Evolutionary conservation across 192 early-diverging fungal species (phyloP), one percentile per base, ranked within the genome.

Genomic region (Coemansia sp.): DNA sequence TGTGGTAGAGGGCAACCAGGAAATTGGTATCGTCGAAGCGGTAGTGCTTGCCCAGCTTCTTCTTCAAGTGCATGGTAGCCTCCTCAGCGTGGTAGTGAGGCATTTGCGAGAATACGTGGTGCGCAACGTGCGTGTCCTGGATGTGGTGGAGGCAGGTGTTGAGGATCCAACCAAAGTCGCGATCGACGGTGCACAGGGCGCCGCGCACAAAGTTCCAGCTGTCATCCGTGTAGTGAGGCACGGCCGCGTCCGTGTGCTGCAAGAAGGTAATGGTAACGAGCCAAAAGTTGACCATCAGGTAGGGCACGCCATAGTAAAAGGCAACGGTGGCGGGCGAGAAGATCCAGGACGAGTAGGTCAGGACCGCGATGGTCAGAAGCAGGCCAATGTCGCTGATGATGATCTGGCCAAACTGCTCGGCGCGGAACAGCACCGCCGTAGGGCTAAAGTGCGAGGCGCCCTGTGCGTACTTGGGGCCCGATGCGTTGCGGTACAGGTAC

Each of bases 41-140:
- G 71, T 98, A 98, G 75, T 92, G 87, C 57, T 87, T 77, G 28
- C 94, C 95, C 37, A 96, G 79, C 53, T 88, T 83, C 84, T 90
- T 86, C 80, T 91, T 89, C 43, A 97, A 73, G 55, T 89, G 86
- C 36, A 64, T 64, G 21, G 96, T 98, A 3, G 96, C 96, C 76
- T 95, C 92, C 60, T 84, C 69, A 1, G 90, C 96, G 70, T 98
- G 85, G 84, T 98, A 98, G 84, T 95, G 93, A 11, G 96, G 96
- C 94, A 98, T 98, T n/a, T 88, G 92, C 10, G 92, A 92, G 85
- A 97, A 98, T 64, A 95, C 76, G 72, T 98, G 96, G 75, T 98
- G 96, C 8, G 90, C 94, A 20, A 98, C 94, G 70, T 98, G 94
- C 3, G 93, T 94, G 69, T 95, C 93, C 37, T 89, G 83, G 69